Evolutionary conservation across 176 grass and related monocot species (phyloP), one percentile per base, ranked within the genome.

Genomic region (Elaeis guineensis): DNA sequence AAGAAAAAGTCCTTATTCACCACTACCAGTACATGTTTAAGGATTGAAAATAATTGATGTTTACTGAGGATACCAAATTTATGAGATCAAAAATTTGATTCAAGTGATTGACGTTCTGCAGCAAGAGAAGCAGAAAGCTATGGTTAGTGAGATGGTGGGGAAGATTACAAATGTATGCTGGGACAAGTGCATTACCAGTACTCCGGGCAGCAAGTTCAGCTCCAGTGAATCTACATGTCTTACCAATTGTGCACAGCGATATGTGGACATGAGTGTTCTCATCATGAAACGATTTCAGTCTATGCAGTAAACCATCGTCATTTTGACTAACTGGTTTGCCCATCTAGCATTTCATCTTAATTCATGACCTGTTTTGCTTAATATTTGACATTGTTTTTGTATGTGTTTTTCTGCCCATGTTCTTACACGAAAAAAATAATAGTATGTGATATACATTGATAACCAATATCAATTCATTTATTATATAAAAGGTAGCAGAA

Each of bases 151-250:
- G 76, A 86, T 89, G 90, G 70, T 95, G 17, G 82, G 73, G 65
- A 95, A 89, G 73, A 49, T 89, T 19, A 86, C 90, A 6, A 80
- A 64, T 52, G 66, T 73, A 29, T 95, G 90, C 62, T 95, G 85
- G 90, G 90, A 86, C 73, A 95, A 95, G 66, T 95, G 90, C 77
- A 86, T 95, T 29, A 89, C 90, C 26, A 18, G 90, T 62, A 83
- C 73, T 18, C 90, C 82, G 4, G 90, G 90, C 21, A 89, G 62
- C 61, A 95, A 89, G 55, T 89, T 95, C 70, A 89, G 85, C 74
- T 89, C 90, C 1, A 59, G 85, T 2, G 90, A 95, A 76, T 72
- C 79, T 5, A 78, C 70, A 30, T 95, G 90, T 66, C 76, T 95
- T 17, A 83, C 73, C 67, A 86, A 89, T 50, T 95, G 82, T 29